phyloP scores from a whole-genome alignment of 2,329 filamentous ascomycete species.

The Thelonectria rubi region DNA sequence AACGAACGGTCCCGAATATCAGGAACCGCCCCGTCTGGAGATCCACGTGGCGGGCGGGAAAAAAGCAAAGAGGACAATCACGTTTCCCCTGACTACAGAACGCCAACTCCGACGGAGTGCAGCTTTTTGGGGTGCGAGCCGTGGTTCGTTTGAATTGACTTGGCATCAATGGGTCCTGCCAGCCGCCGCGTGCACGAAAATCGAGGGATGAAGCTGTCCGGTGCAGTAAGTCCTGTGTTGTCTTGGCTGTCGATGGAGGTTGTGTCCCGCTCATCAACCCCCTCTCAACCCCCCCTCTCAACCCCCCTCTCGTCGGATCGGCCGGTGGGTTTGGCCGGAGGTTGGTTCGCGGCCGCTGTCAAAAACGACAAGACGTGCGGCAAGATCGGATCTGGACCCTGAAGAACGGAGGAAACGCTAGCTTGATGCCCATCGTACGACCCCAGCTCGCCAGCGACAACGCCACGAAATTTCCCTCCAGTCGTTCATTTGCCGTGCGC shows the following conservation, averaged over 20 bases:
- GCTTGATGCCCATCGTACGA: not conserved
- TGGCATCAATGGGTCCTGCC: not conserved
- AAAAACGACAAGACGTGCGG: not conserved
- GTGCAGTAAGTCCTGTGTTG: not conserved
- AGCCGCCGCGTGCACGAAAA: too few relatives aligned
- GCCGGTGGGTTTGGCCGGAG: not conserved
- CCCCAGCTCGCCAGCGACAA: not conserved
- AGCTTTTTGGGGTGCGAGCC: too few relatives aligned
- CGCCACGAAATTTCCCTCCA: too few relatives aligned
- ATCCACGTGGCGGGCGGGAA: not conserved
- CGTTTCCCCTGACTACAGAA: not conserved
- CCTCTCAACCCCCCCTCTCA: too few relatives aligned
- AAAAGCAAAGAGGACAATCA: not conserved
- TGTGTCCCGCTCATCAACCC: too few relatives aligned
- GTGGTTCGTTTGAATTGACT: not conserved
- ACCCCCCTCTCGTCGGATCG: too few relatives aligned
- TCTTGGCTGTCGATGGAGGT: not conserved
- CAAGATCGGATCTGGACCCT: not conserved
- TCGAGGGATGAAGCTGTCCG: not conserved
- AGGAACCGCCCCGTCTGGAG: not conserved
- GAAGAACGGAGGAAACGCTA: not conserved
- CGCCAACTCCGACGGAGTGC: not conserved
- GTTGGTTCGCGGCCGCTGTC: not conserved
- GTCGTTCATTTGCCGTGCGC: too few relatives aligned
- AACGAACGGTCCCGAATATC: not conserved